Evolutionary conservation across 2,329 filamentous ascomycete species (phyloP), one percentile per base, ranked within the genome.

Genomic region (Bipolaris cookei): DNA sequence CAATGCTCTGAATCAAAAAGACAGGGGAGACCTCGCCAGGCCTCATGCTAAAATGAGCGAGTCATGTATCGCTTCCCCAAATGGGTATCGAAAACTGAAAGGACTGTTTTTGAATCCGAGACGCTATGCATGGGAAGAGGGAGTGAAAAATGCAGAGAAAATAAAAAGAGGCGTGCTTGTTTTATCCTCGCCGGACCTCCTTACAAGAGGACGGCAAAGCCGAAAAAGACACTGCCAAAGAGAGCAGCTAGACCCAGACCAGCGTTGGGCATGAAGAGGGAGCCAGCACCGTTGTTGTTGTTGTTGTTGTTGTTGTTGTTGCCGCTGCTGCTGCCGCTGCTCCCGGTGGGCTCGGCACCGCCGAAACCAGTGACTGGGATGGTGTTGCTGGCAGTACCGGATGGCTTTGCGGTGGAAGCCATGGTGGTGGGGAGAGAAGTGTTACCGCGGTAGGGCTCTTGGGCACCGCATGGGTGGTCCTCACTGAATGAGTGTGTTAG

Each of bases 401-500:
- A 44, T 3, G 68, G 57, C 14, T 79, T 69, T 11, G 77, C 72
- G 4, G 79, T 72, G 6, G 81, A 72, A 8, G 78, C 77, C 14
- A 81, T 76, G 16, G 80, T 79, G 18, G 80, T 76, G 6, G 83
- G 78, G 6, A 81, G 76, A 6, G 84, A 84, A 4, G 74, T 67
- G 77, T 91, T 92, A 74, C 80, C 76, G 54, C 80, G 81, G 39
- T 76, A 84, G 13, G 90, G 90, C 71, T 84, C 79, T 66, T 81
- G 81, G 35, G 90, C 90, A 73, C 90, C 90, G 75, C 90, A 94
- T 3, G 87, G 89, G 78, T 92, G 80, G 61, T 92, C 79, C 66
- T 84, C 69, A 53, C 67, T 73, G 63, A 51, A 32, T 30, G 16
- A 18, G 20, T 6, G 16, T 16, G 47, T 61, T 45, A 65, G 53